Evolutionary conservation across 176 grass and related monocot genomes (phyloP).

Genomic region (Phyllostachys edulis): DNA sequence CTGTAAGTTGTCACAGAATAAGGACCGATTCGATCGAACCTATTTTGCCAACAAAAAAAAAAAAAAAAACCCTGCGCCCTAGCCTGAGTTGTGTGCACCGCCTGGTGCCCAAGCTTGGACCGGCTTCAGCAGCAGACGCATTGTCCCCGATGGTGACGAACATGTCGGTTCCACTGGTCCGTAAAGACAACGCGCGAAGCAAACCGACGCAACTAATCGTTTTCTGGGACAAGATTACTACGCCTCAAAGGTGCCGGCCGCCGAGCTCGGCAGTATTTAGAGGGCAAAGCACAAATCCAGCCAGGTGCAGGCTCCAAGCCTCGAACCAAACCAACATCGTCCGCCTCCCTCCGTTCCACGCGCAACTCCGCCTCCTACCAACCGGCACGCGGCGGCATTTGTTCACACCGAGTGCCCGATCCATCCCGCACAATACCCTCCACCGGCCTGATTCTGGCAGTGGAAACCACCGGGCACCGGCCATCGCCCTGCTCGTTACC

Average conservation of each 20-base stretch:
- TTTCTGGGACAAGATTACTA: neutral
- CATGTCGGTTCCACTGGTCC: no score
- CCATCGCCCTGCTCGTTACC: neutral
- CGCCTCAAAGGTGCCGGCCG: neutral
- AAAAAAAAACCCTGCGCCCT: neutral
- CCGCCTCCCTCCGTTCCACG: no score
- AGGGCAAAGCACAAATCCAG: no score
- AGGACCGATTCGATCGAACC: no score
- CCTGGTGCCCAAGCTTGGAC: neutral
- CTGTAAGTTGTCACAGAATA: neutral
- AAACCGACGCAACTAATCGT: neutral
- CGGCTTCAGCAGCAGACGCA: neutral
- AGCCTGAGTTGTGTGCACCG: no score
- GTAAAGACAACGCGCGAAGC: neutral
- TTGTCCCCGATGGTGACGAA: no score
- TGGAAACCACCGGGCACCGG: neutral
- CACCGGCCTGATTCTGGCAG: neutral
- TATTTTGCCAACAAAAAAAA: no score
- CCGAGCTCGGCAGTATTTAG: neutral
- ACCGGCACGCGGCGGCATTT: no score
- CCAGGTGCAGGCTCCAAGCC: no score
- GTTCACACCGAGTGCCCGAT: no score
- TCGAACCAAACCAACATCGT: no score
- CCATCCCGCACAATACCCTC: neutral
- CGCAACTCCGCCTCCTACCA: no score